phyloP scores from a whole-genome alignment of 495 filamentous ascomycete species.

The Friedmanniomyces endolithicus region DNA sequence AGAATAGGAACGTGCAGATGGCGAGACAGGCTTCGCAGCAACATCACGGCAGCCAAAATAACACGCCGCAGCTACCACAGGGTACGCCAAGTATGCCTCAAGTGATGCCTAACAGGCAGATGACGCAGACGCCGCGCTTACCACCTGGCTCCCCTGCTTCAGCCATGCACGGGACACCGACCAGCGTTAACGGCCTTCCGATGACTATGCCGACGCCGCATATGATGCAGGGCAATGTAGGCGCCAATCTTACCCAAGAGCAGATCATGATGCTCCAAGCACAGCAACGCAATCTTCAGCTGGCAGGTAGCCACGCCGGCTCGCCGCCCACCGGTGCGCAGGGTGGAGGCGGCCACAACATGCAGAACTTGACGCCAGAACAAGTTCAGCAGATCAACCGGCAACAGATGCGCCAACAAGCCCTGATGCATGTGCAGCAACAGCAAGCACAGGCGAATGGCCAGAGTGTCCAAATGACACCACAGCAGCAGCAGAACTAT shows the following conservation, averaged over 20 bases:
- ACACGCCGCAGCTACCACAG: slow-evolving; percentile 48
- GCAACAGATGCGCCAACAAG: neutral
- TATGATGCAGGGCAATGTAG: slow-evolving; percentile 8
- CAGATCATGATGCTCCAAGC: slow-evolving; percentile 19
- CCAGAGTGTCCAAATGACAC: neutral
- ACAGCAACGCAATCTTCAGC: slow-evolving; percentile 9
- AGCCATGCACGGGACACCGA: slow-evolving; percentile 56
- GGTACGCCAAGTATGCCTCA: slow-evolving; percentile 73
- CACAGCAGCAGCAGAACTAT: slow-evolving; percentile 1
- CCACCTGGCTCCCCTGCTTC: slow-evolving; percentile 32
- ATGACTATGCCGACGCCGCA: slow-evolving; percentile 25
- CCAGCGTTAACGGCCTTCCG: slow-evolving; percentile 15
- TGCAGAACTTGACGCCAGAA: slow-evolving; percentile 15
- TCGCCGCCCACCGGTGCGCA: neutral
- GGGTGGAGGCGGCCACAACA: neutral
- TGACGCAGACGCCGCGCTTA: slow-evolving; percentile 30
- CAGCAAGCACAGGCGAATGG: neutral
- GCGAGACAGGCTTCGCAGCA: slow-evolving; percentile 64
- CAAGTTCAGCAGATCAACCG: slow-evolving; percentile 12
- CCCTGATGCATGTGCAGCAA: neutral
- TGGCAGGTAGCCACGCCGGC: slow-evolving; percentile 8
- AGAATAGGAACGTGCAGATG: slow-evolving; percentile 56
- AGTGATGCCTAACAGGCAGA: slow-evolving; percentile 65
- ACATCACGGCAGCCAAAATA: slow-evolving; percentile 30
- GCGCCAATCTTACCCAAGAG: slow-evolving; percentile 20